These are phyloP conservation scores for Exophiala sideris DNA, from an alignment of 2,329 filamentous ascomycete species.

Conservation along the genomic window DNA sequence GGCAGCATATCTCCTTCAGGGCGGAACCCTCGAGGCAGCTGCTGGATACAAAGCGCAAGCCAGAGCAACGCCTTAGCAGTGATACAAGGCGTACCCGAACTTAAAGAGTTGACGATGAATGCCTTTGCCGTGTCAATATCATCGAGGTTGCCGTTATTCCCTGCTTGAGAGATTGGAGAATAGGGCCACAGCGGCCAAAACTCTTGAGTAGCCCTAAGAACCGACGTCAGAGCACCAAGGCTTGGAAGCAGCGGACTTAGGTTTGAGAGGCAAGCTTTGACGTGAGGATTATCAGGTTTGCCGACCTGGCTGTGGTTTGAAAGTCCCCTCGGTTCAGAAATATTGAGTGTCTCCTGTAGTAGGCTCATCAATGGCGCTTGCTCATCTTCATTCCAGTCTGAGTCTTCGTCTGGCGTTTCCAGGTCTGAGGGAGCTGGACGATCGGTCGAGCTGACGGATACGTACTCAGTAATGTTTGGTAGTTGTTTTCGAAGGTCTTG, in stretches of 20 bases:
- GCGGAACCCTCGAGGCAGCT: neutral
- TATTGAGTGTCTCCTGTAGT: neutral
- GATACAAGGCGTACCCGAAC: neutral
- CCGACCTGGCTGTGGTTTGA: neutral
- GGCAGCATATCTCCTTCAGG: neutral
- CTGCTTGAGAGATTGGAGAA: neutral
- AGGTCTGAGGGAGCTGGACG: too few species aligned
- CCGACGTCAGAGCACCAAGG: neutral
- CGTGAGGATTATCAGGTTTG: neutral
- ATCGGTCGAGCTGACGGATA: too few species aligned
- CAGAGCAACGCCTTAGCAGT: neutral
- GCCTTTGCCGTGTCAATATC: neutral
- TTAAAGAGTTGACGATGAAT: neutral
- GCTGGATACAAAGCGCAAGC: neutral
- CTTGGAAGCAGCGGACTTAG: neutral
- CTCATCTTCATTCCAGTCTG: too few species aligned
- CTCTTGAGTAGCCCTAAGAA: neutral
- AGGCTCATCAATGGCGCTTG: neutral
- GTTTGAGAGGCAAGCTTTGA: neutral
- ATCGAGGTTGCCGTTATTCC: neutral
- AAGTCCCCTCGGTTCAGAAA: neutral
- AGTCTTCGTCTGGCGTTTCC: too few species aligned
- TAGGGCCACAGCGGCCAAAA: neutral
- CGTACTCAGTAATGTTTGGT: neutral
- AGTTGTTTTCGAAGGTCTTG: neutral